Evolutionary conservation across 306 rosid genomes (phyloP), one percentile per base, ranked within the genome.

Genomic region (Pueraria montana): DNA sequence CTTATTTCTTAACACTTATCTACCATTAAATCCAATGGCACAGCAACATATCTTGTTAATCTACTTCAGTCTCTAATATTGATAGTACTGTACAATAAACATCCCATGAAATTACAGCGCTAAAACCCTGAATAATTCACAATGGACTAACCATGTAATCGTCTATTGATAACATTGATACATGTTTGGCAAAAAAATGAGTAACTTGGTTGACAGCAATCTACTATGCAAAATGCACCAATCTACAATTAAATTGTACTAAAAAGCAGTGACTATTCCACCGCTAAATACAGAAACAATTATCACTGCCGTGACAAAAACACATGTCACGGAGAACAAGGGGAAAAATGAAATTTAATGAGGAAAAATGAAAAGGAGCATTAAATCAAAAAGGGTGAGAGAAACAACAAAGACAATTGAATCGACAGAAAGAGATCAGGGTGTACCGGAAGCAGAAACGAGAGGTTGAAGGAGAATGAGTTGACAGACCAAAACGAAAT

Each of bases 391-490:
- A 62, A 8, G 59, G 36, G 40, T 1, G 1, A 61, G 66, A 34
- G 23, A 61, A 72, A 72, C 10, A 18, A 48, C 11, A 59, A 58
- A 18, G 26, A 65, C 3, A 36, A 78, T 17, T 2, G 6, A 79
- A 73, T 50, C 6, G 14, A 4, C 10, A 17, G 45, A 43, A 66
- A 76, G 3, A 74, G 87, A 90, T 89, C 80, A 82, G 53, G 81
- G 76, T 62, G 56, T 65, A 96, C 99, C 98, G 72, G 81, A 46
- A 87, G 97, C 97, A 65, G 97, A 92, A 72, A 96, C 99, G 24
- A 96, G 90, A 81, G 99, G 97, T 55, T 94, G 99, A 73, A 94
- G 94, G 45, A 92, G 94, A 59, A 96, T 88, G 73, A 93, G 86
- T 76, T 94, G 97, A 70, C 97, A 90, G 43, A 90, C 81, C 50